A percentile compares a stretch with the other conserved stretches of the same genome.
phyloP scores from a whole-genome alignment of 2,329 filamentous ascomycete species.

The Xenoacremonium recifei region DNA sequence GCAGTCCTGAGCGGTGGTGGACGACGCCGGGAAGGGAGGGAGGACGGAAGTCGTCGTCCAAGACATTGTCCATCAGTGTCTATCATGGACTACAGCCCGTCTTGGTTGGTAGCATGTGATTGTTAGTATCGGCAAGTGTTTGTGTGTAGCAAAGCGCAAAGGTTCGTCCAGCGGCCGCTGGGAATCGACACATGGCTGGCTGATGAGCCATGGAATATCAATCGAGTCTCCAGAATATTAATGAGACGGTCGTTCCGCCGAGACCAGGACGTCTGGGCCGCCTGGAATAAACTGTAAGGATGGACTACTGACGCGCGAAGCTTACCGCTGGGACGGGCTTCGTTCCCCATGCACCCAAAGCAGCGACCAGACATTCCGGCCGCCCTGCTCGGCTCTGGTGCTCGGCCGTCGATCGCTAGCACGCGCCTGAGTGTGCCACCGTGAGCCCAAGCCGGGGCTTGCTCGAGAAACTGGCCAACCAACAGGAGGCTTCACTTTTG shows the following conservation, averaged over 20 bases:
- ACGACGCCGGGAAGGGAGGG: not conserved
- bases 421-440: too few relatives aligned
- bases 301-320: constrained; percentile 7
- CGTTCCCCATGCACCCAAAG: not conserved
- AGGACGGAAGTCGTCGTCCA: constrained; percentile 18
- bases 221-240: not conserved
- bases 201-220: not conserved
- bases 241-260: constrained; percentile 14
- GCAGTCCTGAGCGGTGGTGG: too few relatives aligned
- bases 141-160: too few relatives aligned
- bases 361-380: constrained; percentile 11
- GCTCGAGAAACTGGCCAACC: constrained; percentile 13
- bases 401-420: too few relatives aligned
- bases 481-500: constrained; percentile 7
- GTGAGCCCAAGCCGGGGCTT: not conserved
- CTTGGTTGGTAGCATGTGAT: constrained; percentile 13
- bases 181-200: constrained; percentile 1
- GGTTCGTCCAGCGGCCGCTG: not conserved
- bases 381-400: constrained; percentile 11
- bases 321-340: constrained; percentile 16
- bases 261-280: constrained; percentile 11
- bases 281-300: not conserved
- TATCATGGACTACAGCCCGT: not conserved
- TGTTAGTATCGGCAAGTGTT: constrained; percentile 22
- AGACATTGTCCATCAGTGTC: constrained; percentile 18